These are phyloP conservation scores for Neonectria faginata DNA, from an alignment of 2,329 filamentous ascomycete genomes.

Conservation along the genomic window DNA sequence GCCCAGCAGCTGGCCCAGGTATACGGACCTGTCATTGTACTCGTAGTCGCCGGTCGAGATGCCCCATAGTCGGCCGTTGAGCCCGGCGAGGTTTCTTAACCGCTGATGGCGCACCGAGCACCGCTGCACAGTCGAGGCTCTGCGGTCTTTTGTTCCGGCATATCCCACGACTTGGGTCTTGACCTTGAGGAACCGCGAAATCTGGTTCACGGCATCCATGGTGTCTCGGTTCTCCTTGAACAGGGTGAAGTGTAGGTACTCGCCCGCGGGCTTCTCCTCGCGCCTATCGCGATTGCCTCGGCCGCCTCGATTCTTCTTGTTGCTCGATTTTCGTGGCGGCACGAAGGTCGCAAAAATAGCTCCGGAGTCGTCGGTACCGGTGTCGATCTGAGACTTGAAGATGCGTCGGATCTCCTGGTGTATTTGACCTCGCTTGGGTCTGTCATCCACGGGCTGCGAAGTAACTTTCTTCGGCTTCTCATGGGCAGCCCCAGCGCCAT, in stretches of 20 bases:
- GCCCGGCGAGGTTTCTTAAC: constrained; percentile 69
- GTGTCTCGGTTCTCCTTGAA: constrained; percentile 99
- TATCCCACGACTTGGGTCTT: constrained; percentile 79
- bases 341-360: constrained; percentile 76
- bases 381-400: constrained; percentile 83
- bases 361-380: constrained; percentile 68
- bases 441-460: constrained; percentile 58
- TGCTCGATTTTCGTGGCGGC: constrained; percentile 54
- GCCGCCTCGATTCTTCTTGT: constrained; percentile 45
- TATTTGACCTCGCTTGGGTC: constrained; percentile 58
- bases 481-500: constrained; percentile 47
- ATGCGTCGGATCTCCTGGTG: constrained; percentile 79
- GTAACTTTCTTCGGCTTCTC: constrained; percentile 50
- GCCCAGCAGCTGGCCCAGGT: constrained; percentile 85
- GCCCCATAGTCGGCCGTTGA: constrained; percentile 74
- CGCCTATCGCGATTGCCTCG: constrained; percentile 42
- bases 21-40: constrained; percentile 77
- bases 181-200: constrained; percentile 79
- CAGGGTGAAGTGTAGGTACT: constrained; percentile 89
- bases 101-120: constrained; percentile 71
- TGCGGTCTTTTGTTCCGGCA: constrained; percentile 90
- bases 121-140: constrained; percentile 86
- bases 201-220: constrained; percentile 86
- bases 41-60: constrained; percentile 83
- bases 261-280: constrained; percentile 63